A percentile compares a stretch with the other conserved stretches of the same genome.
phyloP scores from a whole-genome alignment of 139 green algal genomes.

The Pleodorina starrii region DNA sequence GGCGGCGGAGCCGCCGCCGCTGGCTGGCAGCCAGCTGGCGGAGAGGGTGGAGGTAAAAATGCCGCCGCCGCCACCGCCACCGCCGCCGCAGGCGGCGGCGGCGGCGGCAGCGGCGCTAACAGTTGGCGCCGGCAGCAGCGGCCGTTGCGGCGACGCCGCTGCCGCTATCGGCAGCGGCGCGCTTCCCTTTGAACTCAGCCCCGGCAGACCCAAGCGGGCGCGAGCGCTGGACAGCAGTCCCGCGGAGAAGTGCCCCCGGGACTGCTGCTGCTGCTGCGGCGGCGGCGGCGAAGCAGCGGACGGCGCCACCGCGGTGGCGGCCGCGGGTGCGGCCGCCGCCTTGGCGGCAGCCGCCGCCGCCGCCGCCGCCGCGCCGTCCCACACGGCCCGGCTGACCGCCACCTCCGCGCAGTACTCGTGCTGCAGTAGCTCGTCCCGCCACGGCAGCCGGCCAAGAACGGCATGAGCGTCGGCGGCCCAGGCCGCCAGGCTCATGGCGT shows the following conservation, averaged over 20 bases:
- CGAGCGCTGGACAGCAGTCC: background rate
- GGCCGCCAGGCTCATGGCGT: background rate
- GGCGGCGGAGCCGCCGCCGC: background rate
- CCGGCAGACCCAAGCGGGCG: background rate
- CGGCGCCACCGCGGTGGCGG: background rate
- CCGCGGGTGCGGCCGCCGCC: background rate
- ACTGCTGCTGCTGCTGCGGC: background rate
- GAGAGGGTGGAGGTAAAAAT: background rate
- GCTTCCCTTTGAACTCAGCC: background rate
- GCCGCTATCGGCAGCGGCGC: background rate
- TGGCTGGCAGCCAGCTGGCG: background rate
- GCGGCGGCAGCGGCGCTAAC: background rate
- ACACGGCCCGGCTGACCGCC: background rate
- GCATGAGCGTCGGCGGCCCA: slow-evolving; percentile 7
- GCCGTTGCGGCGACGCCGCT: background rate
- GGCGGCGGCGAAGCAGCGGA: background rate
- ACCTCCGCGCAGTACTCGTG: slow-evolving; percentile 21
- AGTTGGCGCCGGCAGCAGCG: background rate
- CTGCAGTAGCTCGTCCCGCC: slow-evolving; percentile 29
- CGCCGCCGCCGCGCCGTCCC: background rate
- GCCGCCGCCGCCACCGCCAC: background rate
- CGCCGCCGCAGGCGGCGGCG: background rate
- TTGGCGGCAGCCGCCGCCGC: background rate
- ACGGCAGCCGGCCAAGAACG: background rate
- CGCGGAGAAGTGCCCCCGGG: background rate